Percentiles rank a stretch among this genome's conserved stretches.
Evolutionary conservation across 1,284 basidiomycete species (phyloP).

Genomic region (Austroboletus olivaceoglutinosus): DNA sequence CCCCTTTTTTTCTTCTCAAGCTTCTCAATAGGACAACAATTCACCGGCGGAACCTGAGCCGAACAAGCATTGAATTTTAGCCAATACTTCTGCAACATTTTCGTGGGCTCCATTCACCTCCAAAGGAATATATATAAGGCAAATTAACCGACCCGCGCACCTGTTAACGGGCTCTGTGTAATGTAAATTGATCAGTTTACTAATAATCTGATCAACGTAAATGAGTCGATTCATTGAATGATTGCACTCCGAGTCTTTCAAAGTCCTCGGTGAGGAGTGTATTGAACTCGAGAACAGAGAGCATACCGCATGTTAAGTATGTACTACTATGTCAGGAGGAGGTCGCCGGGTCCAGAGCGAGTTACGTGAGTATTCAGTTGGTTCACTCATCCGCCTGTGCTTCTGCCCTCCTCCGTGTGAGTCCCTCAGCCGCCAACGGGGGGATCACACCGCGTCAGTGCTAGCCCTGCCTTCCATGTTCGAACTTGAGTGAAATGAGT

Average conservation of each 20-base stretch:
- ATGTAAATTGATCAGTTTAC: too few species aligned
- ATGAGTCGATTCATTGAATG: not conserved
- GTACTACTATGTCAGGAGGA: too few species aligned
- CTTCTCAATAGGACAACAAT: not conserved
- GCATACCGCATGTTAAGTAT: not conserved
- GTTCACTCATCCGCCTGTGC: slow-evolving; percentile 4
- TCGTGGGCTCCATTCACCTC: not conserved
- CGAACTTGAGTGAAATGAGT: not conserved
- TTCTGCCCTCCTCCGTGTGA: slow-evolving; percentile 1
- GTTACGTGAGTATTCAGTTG: slow-evolving; percentile 25
- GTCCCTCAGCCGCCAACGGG: not conserved
- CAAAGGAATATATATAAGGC: too few species aligned
- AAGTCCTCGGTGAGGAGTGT: too few species aligned
- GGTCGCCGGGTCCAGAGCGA: not conserved
- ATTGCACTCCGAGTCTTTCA: too few species aligned
- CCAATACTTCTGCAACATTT: not conserved
- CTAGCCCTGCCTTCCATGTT: not conserved
- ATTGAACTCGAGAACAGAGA: not conserved
- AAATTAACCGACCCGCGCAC: too few species aligned
- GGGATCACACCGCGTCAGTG: not conserved
- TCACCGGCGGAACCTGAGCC: slow-evolving; percentile 2
- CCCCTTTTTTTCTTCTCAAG: not conserved
- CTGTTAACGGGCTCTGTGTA: too few species aligned
- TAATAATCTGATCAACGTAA: slow-evolving; percentile 4
- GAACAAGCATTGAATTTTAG: not conserved